Evolutionary conservation across 257 asterid genomes (phyloP).

Genomic region (Solanum medicagineum): DNA sequence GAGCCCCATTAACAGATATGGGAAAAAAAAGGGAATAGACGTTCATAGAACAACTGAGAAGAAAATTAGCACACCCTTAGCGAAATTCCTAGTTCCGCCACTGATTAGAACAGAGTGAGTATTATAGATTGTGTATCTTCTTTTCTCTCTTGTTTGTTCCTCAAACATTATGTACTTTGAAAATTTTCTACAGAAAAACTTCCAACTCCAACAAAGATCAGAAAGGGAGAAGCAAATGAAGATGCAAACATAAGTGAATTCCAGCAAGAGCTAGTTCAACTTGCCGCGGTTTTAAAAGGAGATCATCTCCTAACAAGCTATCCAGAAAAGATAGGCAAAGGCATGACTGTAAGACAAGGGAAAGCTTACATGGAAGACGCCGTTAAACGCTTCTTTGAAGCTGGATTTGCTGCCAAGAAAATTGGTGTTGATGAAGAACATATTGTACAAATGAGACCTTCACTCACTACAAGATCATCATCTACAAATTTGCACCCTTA

Average conservation of each 20-base stretch:
- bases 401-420: slow-evolving; percentile 42
- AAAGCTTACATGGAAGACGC: slow-evolving; percentile 53
- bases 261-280: slow-evolving; percentile 72
- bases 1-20: too few relatives aligned
- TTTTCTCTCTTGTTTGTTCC: background rate
- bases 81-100: background rate
- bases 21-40: too few relatives aligned
- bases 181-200: slow-evolving; percentile 26
- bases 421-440: slow-evolving; percentile 57
- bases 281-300: slow-evolving; percentile 79
- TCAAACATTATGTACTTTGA: background rate
- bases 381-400: slow-evolving; percentile 56
- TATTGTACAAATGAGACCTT: slow-evolving; percentile 70
- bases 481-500: background rate
- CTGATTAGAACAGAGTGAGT: background rate
- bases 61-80: background rate
- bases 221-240: slow-evolving; percentile 55
- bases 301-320: slow-evolving; percentile 40
- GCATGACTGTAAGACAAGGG: slow-evolving; percentile 63
- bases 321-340: slow-evolving; percentile 31
- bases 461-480: slow-evolving; percentile 50
- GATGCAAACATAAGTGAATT: slow-evolving; percentile 63
- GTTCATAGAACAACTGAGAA: too few relatives aligned
- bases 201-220: slow-evolving; percentile 49
- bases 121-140: background rate